These are phyloP conservation scores for Populus hybrid DNA, from an alignment of 441 rosid genomes.

Conservation along the genomic window DNA sequence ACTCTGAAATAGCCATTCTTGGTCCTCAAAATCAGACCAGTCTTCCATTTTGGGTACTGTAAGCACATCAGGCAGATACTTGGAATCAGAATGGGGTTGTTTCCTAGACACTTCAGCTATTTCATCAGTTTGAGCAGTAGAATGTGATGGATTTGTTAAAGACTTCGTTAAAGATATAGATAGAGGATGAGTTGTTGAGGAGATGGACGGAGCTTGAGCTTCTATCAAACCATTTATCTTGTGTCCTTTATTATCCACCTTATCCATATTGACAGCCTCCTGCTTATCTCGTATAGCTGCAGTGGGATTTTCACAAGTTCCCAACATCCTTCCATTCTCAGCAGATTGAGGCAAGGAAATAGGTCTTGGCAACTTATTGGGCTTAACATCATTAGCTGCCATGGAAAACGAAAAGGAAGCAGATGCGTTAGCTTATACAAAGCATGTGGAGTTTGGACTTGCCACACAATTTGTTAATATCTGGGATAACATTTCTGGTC, in stretches of 20 bases:
- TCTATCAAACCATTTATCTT: conserved; percentile 43
- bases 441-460: background rate
- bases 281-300: conserved; percentile 30
- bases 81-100: conserved; percentile 52
- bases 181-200: conserved; percentile 20
- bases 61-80: conserved; percentile 45
- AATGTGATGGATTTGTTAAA: conserved; percentile 1
- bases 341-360: conserved; percentile 24
- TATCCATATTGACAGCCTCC: conserved; percentile 25
- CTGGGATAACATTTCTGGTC: background rate
- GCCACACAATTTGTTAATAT: conserved; percentile 8
- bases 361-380: conserved; percentile 41
- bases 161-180: conserved; percentile 12
- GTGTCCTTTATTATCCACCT: conserved; percentile 40
- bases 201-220: conserved; percentile 20
- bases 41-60: conserved; percentile 44
- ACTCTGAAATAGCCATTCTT: conserved; percentile 46
- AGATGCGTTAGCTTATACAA: conserved; percentile 9
- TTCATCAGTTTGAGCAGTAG: conserved; percentile 27
- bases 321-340: conserved; percentile 53
- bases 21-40: conserved; percentile 32
- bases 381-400: conserved; percentile 48
- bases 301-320: conserved; percentile 27
- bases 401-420: conserved; percentile 29
- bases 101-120: conserved; percentile 29